Percentiles rank a stretch among this genome's conserved stretches.
These are phyloP conservation scores for Ogataea methylovora DNA, from an alignment of 805 yeast species.

Conservation along the genomic window DNA sequence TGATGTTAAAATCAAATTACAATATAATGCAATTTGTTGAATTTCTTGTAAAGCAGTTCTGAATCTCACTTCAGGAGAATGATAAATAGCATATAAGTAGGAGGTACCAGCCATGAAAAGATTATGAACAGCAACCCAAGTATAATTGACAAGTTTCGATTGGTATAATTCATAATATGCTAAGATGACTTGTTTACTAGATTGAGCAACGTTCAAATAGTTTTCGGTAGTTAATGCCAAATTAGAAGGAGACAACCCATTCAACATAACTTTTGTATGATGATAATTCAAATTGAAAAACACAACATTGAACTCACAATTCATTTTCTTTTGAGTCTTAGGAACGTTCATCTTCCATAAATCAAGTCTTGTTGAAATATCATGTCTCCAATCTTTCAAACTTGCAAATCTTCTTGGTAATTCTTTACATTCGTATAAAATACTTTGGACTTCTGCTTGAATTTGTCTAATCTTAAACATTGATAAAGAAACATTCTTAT, in stretches of 20 bases:
- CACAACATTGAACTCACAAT: conserved; percentile 65
- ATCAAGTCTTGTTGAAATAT: conserved; percentile 44
- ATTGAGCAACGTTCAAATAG: conserved; percentile 46
- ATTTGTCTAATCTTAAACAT: conserved; percentile 65
- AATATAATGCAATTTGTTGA: conserved; percentile 39
- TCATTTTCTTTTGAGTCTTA: conserved; percentile 48
- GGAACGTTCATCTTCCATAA: conserved; percentile 58
- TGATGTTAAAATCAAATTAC: conserved; percentile 51
- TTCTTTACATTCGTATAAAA: conserved; percentile 64
- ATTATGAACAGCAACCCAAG: conserved; percentile 92
- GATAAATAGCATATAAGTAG: conserved; percentile 68
- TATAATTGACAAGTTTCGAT: conserved; percentile 63
- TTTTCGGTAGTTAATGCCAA: conserved; percentile 47
- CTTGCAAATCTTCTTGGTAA: conserved; percentile 54
- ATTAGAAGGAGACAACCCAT: conserved; percentile 73
- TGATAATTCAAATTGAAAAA: conserved; percentile 71
- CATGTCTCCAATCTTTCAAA: conserved; percentile 56
- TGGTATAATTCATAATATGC: conserved; percentile 52
- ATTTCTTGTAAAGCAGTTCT: conserved; percentile 40
- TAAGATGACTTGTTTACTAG: conserved; percentile 60
- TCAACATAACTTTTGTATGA: conserved; percentile 63
- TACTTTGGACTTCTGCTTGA: conserved; percentile 70
- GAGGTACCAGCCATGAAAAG: conserved; percentile 86
- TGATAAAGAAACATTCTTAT: conserved; percentile 59
- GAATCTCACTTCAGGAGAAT: conserved; percentile 46